phyloP scores from a whole-genome alignment of 2,329 filamentous ascomycete genomes.

The Nigrospora oryzae region DNA sequence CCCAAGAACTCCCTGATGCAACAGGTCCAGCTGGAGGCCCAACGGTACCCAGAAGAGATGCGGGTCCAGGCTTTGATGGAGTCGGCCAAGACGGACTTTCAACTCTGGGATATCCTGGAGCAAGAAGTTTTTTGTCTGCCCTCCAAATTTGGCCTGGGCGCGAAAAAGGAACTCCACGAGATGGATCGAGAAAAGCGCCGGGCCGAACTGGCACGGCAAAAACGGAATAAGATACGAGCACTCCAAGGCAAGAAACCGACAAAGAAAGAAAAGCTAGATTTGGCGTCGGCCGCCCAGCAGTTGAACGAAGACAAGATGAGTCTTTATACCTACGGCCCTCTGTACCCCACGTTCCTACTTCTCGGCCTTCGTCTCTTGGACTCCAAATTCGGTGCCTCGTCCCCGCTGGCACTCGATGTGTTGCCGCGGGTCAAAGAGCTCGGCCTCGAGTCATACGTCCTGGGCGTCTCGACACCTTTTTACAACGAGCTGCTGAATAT shows the following conservation, averaged over 20 bases:
- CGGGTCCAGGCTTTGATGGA: slow-evolving; percentile 47
- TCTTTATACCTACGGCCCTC: slow-evolving; percentile 51
- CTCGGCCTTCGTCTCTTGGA: slow-evolving; percentile 49
- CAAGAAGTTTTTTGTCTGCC: slow-evolving; percentile 57
- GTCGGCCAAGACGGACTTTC: slow-evolving; percentile 48
- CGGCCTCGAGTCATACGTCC: slow-evolving; percentile 61
- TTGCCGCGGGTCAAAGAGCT: slow-evolving; percentile 60
- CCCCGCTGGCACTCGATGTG: slow-evolving; percentile 49
- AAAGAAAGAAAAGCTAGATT: slow-evolving; percentile 4
- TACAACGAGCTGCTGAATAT: slow-evolving; percentile 60
- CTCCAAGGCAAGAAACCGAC: slow-evolving; percentile 5
- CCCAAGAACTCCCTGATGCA: slow-evolving; percentile 12
- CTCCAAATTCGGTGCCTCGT: slow-evolving; percentile 46
- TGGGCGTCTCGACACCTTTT: slow-evolving; percentile 61
- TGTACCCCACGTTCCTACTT: slow-evolving; percentile 56
- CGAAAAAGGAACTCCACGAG: slow-evolving; percentile 7
- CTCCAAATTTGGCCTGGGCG: slow-evolving; percentile 40
- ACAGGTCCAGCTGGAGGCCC: slow-evolving; percentile 26
- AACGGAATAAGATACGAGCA: neutral
- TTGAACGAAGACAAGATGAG: slow-evolving; percentile 20
- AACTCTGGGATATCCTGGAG: slow-evolving; percentile 61
- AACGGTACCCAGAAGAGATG: slow-evolving; percentile 35
- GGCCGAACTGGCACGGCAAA: neutral
- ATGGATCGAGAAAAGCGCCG: neutral
- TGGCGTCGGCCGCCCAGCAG: neutral